Conservation (phyloP, 2,329 filamentous ascomycete species). For the Diaporthe caulivora region DNA sequence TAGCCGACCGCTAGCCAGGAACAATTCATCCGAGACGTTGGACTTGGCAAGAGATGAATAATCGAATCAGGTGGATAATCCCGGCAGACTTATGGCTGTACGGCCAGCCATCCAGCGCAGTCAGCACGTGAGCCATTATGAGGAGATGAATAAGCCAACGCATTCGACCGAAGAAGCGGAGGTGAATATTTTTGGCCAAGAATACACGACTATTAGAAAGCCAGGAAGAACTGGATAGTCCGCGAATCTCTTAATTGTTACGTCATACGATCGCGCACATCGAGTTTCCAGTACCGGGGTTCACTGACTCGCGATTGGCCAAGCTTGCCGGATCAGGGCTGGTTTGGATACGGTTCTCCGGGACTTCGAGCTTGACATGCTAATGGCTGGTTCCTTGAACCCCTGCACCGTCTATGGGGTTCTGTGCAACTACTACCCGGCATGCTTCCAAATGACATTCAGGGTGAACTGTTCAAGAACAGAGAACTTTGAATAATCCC, state of each 20-base stretch:
- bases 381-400: neutral
- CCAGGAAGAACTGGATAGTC: conserved; percentile 21
- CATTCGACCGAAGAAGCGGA: neutral
- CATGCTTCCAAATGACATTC: neutral
- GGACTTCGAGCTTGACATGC: neutral
- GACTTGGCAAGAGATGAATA: conserved; percentile 12
- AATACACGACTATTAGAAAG: neutral
- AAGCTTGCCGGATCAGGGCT: conserved; percentile 1
- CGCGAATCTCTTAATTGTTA: neutral
- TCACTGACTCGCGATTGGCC: conserved; percentile 15
- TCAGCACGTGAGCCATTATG: neutral
- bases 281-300: neutral
- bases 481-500: too few relatives aligned
- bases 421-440: too few relatives aligned
- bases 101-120: neutral
- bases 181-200: neutral
- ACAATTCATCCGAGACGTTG: neutral
- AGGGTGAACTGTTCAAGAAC: neutral
- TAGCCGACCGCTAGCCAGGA: conserved; percentile 5
- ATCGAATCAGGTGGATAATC: neutral
- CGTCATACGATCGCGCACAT: conserved; percentile 13
- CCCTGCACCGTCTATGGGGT: neutral
- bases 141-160: conserved; percentile 3
- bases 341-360: neutral
- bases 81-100: neutral